These are phyloP conservation scores for Neurospora terricola DNA, from an alignment of 495 filamentous ascomycete species.

Conservation along the genomic window DNA sequence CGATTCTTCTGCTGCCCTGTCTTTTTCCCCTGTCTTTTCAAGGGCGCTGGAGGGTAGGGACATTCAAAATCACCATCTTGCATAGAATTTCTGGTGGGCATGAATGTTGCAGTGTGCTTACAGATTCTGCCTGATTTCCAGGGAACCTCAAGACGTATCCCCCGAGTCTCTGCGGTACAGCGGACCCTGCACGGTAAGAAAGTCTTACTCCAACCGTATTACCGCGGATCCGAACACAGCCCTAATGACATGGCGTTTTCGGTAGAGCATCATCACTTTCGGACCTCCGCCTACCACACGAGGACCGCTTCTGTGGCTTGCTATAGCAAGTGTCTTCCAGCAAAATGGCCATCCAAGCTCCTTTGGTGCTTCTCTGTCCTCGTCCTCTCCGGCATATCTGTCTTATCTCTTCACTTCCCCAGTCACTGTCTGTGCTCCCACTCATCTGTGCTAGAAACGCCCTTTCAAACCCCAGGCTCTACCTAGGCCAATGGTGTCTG, in stretches of 20 bases:
- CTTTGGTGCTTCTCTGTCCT: neutral
- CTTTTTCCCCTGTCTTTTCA: too few relatives aligned
- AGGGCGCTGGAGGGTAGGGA: too few relatives aligned
- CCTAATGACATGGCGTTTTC: neutral
- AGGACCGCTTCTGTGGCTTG: neutral
- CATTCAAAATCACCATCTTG: too few relatives aligned
- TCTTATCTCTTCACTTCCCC: neutral
- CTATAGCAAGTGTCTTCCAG: neutral
- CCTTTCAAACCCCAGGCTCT: neutral
- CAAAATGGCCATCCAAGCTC: neutral
- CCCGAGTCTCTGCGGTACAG: too few relatives aligned
- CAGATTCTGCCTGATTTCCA: too few relatives aligned
- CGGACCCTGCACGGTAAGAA: too few relatives aligned
- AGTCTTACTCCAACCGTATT: too few relatives aligned
- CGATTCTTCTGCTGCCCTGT: too few relatives aligned
- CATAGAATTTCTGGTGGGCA: too few relatives aligned
- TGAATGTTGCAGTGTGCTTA: too few relatives aligned
- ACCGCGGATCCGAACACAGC: too few relatives aligned
- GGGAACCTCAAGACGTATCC: too few relatives aligned
- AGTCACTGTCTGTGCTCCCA: neutral
- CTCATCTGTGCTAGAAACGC: neutral
- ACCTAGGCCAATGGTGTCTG: neutral
- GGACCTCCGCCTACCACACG: neutral
- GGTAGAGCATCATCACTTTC: neutral
- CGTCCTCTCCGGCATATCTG: neutral